Evolutionary conservation across 2,329 filamentous ascomycete genomes (phyloP).

Genomic region (Colletotrichum plurivorum): DNA sequence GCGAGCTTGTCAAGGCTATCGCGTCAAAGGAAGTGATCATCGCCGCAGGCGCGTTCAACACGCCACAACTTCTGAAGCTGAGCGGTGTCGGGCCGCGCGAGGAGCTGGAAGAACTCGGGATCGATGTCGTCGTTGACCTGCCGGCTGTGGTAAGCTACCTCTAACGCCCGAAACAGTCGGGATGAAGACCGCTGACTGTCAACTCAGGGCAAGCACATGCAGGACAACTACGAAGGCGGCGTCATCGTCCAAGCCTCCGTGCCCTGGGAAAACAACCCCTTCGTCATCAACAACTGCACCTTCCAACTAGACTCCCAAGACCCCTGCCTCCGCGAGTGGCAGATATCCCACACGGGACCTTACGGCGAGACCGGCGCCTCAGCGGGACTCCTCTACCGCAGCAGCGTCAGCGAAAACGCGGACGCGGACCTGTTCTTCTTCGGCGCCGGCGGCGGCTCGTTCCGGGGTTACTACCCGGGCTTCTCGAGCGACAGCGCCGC

Average conservation of each 20-base stretch:
- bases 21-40: slow-evolving; percentile 63
- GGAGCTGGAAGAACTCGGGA: slow-evolving; percentile 59
- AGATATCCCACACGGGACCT: background rate
- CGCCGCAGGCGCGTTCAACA: slow-evolving; percentile 61
- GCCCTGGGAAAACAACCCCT: slow-evolving; percentile 5
- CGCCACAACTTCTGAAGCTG: slow-evolving; percentile 61
- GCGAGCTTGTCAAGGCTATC: slow-evolving; percentile 42
- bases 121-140: slow-evolving; percentile 66
- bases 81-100: slow-evolving; percentile 57
- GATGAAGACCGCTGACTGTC: slow-evolving; percentile 44
- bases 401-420: slow-evolving; percentile 44
- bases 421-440: slow-evolving; percentile 45
- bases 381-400: slow-evolving; percentile 45
- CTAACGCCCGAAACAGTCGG: background rate
- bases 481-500: slow-evolving; percentile 1
- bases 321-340: background rate
- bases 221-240: slow-evolving; percentile 58
- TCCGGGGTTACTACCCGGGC: slow-evolving; percentile 2
- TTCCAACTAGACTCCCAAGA: background rate
- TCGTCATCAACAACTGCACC: slow-evolving; percentile 20
- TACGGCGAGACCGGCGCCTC: slow-evolving; percentile 14
- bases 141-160: slow-evolving; percentile 63
- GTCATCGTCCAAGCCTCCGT: slow-evolving; percentile 45
- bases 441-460: slow-evolving; percentile 11
- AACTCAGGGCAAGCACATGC: slow-evolving; percentile 64